phyloP scores from a whole-genome alignment of 495 filamentous ascomycete species.

The Neurospora sp. region DNA sequence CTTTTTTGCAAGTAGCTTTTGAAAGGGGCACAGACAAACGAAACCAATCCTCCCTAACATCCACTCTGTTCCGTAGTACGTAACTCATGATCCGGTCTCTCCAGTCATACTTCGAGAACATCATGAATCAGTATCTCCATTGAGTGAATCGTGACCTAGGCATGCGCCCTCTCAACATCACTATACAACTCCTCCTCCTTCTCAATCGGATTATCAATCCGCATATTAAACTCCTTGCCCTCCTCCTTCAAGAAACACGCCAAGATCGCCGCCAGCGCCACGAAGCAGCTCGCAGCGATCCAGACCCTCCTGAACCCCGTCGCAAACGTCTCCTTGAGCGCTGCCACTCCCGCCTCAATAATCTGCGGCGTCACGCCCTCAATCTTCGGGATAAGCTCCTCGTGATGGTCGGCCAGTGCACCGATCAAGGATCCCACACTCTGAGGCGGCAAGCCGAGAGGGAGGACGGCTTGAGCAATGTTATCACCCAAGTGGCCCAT shows the following conservation, averaged over 20 bases:
- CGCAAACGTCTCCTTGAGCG: constrained; percentile 14
- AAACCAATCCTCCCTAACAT: too few relatives aligned
- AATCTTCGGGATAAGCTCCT: constrained; percentile 8
- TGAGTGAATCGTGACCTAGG: background rate
- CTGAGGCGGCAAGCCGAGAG: constrained; percentile 11
- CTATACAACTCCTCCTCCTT: constrained; percentile 15
- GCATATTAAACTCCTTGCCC: constrained; percentile 14
- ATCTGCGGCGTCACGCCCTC: constrained; percentile 17
- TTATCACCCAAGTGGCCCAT: constrained; percentile 14
- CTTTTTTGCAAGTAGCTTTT: too few relatives aligned
- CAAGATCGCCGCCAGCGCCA: constrained; percentile 12
- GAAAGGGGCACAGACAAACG: too few relatives aligned
- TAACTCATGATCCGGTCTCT: background rate
- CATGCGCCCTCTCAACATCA: background rate
- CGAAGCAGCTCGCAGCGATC: constrained; percentile 18
- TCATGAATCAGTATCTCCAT: too few relatives aligned
- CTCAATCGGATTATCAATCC: constrained; percentile 15
- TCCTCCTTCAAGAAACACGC: constrained; percentile 9
- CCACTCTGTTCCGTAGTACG: too few relatives aligned
- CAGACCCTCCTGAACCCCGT: constrained; percentile 19
- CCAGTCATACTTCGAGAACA: too few relatives aligned
- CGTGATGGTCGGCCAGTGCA: constrained; percentile 8
- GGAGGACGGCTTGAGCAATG: constrained; percentile 15
- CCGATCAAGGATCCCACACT: constrained; percentile 11
- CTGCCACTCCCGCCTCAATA: constrained; percentile 12